Conservation (phyloP, 495 filamentous ascomycete genomes). For the Annulohypoxylon nitens region DNA sequence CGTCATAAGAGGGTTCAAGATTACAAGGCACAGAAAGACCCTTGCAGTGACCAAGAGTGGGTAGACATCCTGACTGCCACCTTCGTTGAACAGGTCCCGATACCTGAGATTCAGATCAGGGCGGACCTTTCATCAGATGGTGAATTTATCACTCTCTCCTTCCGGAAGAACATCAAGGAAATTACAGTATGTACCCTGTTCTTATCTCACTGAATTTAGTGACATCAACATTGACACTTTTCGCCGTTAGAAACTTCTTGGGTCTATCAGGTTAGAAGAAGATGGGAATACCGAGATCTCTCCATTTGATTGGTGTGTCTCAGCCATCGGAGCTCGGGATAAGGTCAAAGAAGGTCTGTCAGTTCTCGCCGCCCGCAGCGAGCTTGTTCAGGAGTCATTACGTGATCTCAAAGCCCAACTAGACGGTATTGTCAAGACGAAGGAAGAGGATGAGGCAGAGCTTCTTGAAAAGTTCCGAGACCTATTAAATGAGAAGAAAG, state of each 20-base stretch:
- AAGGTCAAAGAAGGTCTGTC: slow-evolving; percentile 58
- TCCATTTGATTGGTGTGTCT: slow-evolving; percentile 79
- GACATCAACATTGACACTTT: slow-evolving; percentile 26
- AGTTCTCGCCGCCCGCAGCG: slow-evolving; percentile 59
- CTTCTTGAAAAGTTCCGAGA: slow-evolving; percentile 77
- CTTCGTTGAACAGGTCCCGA: slow-evolving; percentile 52
- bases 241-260: slow-evolving; percentile 73
- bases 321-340: slow-evolving; percentile 50
- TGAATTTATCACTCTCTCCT: slow-evolving; percentile 55
- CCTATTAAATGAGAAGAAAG: slow-evolving; percentile 87
- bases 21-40: slow-evolving; percentile 49
- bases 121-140: slow-evolving; percentile 53
- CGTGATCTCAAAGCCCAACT: slow-evolving; percentile 68
- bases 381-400: slow-evolving; percentile 62
- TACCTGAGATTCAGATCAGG: slow-evolving; percentile 58
- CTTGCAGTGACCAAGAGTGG: slow-evolving; percentile 61
- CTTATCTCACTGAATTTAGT: not conserved
- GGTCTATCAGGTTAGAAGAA: slow-evolving; percentile 70
- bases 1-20: slow-evolving; percentile 49
- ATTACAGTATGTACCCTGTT: slow-evolving; percentile 56
- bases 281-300: slow-evolving; percentile 75
- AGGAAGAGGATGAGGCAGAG: slow-evolving; percentile 75
- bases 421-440: slow-evolving; percentile 73
- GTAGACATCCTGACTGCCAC: slow-evolving; percentile 57
- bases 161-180: slow-evolving; percentile 61